Conservation (phyloP, 129 eudicot species). For the Tagetes erecta region DNA sequence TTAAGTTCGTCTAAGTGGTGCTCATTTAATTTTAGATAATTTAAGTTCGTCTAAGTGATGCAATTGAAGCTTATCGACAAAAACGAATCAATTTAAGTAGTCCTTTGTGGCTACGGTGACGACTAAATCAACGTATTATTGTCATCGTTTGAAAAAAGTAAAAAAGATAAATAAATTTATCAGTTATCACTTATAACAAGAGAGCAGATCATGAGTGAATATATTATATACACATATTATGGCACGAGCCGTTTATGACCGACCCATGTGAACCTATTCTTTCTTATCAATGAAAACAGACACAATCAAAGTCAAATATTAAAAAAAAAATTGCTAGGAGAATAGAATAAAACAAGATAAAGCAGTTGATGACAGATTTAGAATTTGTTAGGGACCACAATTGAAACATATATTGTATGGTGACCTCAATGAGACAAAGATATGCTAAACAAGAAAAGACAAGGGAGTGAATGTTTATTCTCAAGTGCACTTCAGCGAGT, state of each 20-base stretch:
- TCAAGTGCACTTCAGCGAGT: no score
- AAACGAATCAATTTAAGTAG: no score
- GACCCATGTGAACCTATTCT: slow-evolving; percentile 1
- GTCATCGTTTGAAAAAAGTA: no score
- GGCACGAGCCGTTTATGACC: background rate
- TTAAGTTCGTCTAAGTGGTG: no score
- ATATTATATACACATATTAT: background rate
- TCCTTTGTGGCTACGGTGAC: no score
- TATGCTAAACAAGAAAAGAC: background rate
- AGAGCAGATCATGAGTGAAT: background rate
- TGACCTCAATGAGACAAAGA: background rate
- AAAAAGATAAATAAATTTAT: no score
- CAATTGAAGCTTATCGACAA: no score
- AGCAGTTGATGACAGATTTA: background rate
- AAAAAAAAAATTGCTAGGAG: background rate
- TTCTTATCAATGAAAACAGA: background rate
- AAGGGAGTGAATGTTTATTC: no score
- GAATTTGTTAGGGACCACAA: slow-evolving; percentile 3
- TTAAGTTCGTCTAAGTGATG: no score
- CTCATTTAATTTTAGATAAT: no score
- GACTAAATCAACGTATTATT: no score
- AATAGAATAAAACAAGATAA: slow-evolving; percentile 17
- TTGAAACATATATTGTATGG: background rate
- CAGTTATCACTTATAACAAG: no score
- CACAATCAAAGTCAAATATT: slow-evolving; percentile 7